These are phyloP conservation scores for Penicillium sp. DNA, from an alignment of 2,329 filamentous ascomycete species.

Conservation along the genomic window DNA sequence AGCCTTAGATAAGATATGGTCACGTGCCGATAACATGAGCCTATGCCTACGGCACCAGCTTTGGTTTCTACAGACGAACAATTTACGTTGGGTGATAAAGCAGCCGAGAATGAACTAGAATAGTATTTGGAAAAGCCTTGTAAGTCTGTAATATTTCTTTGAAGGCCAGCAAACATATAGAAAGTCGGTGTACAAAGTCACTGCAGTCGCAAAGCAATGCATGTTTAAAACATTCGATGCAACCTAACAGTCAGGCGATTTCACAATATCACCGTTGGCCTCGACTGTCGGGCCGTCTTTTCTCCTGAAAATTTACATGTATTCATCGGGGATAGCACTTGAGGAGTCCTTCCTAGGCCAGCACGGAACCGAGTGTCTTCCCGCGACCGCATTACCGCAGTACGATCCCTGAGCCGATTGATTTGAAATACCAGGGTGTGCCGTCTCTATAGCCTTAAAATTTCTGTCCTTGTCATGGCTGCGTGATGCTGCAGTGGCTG, in stretches of 20 bases:
- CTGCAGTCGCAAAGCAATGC: background rate
- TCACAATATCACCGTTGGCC: background rate
- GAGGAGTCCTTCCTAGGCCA: background rate
- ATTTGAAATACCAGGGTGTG: slow-evolving; percentile 2
- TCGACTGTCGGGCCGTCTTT: background rate
- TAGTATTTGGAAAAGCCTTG: background rate
- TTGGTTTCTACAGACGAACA: background rate
- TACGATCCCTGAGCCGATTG: background rate
- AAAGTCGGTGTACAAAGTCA: background rate
- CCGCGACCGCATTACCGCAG: background rate
- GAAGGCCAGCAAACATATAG: background rate
- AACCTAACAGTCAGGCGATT: background rate
- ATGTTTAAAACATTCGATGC: background rate
- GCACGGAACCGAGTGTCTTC: slow-evolving; percentile 1
- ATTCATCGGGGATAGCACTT: background rate
- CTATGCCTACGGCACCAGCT: background rate
- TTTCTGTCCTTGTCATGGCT: slow-evolving; percentile 6
- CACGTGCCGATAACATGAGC: slow-evolving; percentile 19
- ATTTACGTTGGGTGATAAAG: background rate
- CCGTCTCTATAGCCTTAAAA: background rate
- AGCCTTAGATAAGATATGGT: slow-evolving; percentile 11
- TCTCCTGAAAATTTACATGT: background rate
- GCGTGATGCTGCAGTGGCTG: slow-evolving; percentile 13
- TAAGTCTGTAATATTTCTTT: background rate
- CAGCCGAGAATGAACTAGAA: background rate